Percentiles rank a stretch among this genome's conserved stretches.
Conservation (phyloP, 2,329 filamentous ascomycete genomes). For the Macroventuria anomochaeta region DNA sequence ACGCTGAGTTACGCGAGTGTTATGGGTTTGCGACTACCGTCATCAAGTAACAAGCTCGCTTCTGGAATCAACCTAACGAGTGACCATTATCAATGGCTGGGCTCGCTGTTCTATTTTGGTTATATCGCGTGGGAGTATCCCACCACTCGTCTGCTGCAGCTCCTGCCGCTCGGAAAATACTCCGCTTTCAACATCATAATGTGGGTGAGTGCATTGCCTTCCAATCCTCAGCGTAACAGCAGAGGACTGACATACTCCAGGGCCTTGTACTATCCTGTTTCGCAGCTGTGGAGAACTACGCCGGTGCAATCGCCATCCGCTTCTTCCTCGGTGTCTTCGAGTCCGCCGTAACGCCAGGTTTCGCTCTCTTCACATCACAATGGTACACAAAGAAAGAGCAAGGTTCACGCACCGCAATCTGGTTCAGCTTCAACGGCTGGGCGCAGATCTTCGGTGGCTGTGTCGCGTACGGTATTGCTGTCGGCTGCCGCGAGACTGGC, state of each 20-base stretch:
- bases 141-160: slow-evolving; percentile 68
- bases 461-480: slow-evolving; percentile 68
- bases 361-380: slow-evolving; percentile 70
- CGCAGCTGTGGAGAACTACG: slow-evolving; percentile 66
- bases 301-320: slow-evolving; percentile 67
- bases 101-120: slow-evolving; percentile 60
- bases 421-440: slow-evolving; percentile 72
- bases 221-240: not conserved
- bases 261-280: slow-evolving; percentile 67
- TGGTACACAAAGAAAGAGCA: slow-evolving; percentile 78
- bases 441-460: slow-evolving; percentile 68
- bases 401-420: slow-evolving; percentile 66
- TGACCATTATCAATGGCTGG: slow-evolving; percentile 60
- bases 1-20: slow-evolving; percentile 60
- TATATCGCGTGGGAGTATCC: slow-evolving; percentile 70
- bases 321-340: slow-evolving; percentile 74
- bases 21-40: slow-evolving; percentile 54
- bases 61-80: slow-evolving; percentile 56
- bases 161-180: slow-evolving; percentile 70
- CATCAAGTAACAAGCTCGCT: slow-evolving; percentile 34
- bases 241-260: slow-evolving; percentile 38
- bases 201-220: slow-evolving; percentile 18
- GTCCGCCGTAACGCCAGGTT: slow-evolving; percentile 71
- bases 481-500: slow-evolving; percentile 61
- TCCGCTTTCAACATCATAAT: slow-evolving; percentile 38